These are phyloP conservation scores for Pseudogymnoascus sp. DNA, from an alignment of 2,329 filamentous ascomycete species.

Conservation along the genomic window DNA sequence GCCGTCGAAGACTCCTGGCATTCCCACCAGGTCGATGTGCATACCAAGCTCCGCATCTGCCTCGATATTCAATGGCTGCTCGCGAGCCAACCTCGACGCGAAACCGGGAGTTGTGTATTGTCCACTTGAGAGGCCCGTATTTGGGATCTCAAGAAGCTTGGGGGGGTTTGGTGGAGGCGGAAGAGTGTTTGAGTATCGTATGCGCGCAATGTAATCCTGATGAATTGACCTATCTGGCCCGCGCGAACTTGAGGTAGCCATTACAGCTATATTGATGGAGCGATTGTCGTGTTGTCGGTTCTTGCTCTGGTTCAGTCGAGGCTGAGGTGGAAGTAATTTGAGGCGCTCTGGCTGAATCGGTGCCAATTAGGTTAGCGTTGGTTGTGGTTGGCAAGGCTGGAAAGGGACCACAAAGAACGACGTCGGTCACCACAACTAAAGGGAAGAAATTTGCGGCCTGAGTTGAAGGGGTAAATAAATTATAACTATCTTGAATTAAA, in stretches of 20 bases:
- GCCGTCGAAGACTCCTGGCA: conserved; percentile 90
- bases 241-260: conserved; percentile 38
- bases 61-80: conserved; percentile 93
- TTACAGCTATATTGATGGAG: conserved; percentile 16
- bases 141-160: conserved; percentile 94
- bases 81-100: conserved; percentile 78
- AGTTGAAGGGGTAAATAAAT: background rate
- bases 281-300: background rate
- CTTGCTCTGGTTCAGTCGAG: background rate
- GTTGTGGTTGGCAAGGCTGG: conserved; percentile 1
- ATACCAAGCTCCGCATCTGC: conserved; percentile 96
- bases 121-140: conserved; percentile 76
- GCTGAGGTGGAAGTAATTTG: conserved; percentile 9
- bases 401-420: background rate
- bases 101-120: conserved; percentile 89
- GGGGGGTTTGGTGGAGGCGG: conserved; percentile 90
- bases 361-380: background rate
- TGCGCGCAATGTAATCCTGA: conserved; percentile 95
- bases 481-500: background rate
- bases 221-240: conserved; percentile 53
- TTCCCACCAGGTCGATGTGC: conserved; percentile 90
- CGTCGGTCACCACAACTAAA: background rate
- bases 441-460: background rate
- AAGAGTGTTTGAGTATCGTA: conserved; percentile 91
- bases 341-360: background rate